phyloP scores from a whole-genome alignment of 306 rosid genomes.

The Castanospermum australe region DNA sequence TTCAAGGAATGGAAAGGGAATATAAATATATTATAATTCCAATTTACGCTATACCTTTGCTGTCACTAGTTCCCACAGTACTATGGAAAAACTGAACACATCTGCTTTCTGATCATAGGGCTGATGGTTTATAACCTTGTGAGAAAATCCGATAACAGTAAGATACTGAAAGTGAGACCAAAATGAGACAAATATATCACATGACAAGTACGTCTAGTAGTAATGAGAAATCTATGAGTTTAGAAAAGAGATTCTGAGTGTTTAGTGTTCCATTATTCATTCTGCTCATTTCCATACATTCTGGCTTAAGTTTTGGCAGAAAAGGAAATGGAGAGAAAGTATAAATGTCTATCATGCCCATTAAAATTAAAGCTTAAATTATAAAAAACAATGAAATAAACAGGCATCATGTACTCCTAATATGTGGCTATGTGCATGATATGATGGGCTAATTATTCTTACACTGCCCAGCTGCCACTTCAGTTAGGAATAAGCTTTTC shows the following conservation, averaged over 20 bases:
- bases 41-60: constrained; percentile 68
- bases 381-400: background rate
- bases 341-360: too few relatives aligned
- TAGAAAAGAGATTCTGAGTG: background rate
- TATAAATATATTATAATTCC: background rate
- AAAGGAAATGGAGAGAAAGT: too few relatives aligned
- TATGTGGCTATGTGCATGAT: background rate
- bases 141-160: constrained; percentile 32
- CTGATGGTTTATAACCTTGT: constrained; percentile 95
- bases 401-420: background rate
- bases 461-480: background rate
- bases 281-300: too few relatives aligned
- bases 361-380: too few relatives aligned
- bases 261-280: background rate
- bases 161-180: constrained; percentile 31
- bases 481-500: background rate
- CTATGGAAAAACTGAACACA: constrained; percentile 94
- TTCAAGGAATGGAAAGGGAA: background rate
- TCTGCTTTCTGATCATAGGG: constrained; percentile 98
- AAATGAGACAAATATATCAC: constrained; percentile 8
- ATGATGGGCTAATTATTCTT: background rate
- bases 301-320: too few relatives aligned
- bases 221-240: background rate
- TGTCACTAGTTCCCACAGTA: constrained; percentile 96
- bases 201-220: background rate